A percentile compares a stretch with the other conserved stretches of the same genome.
phyloP scores from a whole-genome alignment of 208 protist species.

The Wallacemonas collosoma region DNA sequence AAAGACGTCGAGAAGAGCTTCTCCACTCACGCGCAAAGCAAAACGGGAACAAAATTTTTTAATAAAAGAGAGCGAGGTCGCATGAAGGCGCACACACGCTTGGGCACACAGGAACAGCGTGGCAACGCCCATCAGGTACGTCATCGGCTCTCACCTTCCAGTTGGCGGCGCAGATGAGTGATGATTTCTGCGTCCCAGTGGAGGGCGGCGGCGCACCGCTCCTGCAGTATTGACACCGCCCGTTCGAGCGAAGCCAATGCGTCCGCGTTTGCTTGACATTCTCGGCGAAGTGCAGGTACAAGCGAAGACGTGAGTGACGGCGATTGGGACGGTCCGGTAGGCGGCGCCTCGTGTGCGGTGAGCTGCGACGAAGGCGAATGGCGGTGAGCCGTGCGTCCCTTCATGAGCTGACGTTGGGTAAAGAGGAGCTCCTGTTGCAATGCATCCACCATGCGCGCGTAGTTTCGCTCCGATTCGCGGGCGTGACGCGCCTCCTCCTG shows the following conservation, averaged over 20 bases:
- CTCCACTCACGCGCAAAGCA: no score
- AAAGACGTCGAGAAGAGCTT: no score
- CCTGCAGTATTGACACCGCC: not conserved
- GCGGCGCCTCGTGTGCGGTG: no score
- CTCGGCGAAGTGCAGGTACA: not conserved
- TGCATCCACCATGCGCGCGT: conserved; percentile 16
- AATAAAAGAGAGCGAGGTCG: not conserved
- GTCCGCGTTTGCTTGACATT: not conserved
- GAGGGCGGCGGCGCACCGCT: not conserved
- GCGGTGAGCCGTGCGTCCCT: not conserved
- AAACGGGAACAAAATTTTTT: no score
- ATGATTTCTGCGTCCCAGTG: conserved; percentile 17
- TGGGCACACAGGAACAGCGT: not conserved
- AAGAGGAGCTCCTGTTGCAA: conserved; percentile 18
- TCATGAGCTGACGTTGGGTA: conserved; percentile 9
- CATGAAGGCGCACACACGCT: not conserved
- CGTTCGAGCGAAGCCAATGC: not conserved
- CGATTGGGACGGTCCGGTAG: no score
- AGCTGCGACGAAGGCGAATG: not conserved
- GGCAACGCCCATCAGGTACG: not conserved
- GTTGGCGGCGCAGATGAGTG: not conserved
- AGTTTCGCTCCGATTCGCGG: conserved; percentile 24
- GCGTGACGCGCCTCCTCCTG: conserved; percentile 24
- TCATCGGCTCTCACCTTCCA: not conserved
- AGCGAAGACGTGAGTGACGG: not conserved